Conservation (phyloP, 2,329 filamentous ascomycete species). For the Colletotrichum cereale region DNA sequence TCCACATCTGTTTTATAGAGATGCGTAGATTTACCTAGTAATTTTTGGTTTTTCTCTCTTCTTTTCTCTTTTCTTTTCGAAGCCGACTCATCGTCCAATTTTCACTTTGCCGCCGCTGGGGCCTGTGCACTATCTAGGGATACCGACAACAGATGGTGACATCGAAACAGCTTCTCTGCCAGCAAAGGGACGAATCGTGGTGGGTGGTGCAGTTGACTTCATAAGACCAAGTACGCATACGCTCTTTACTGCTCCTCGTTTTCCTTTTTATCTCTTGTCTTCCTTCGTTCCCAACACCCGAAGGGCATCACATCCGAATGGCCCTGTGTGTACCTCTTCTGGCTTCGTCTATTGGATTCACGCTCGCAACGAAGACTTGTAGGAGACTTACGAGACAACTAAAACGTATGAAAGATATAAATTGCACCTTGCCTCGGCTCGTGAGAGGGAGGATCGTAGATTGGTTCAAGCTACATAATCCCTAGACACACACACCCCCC, state of each 20-base stretch:
- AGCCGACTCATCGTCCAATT: not conserved
- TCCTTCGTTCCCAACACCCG: not conserved
- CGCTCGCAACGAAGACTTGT: not conserved
- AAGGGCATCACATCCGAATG: not conserved
- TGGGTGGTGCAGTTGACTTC: not conserved
- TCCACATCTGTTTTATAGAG: not conserved
- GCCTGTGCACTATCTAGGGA: not conserved
- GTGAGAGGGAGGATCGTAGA: not conserved
- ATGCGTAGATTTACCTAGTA: not conserved
- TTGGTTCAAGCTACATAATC: not conserved
- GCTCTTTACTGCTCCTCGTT: not conserved
- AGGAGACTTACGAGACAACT: not conserved
- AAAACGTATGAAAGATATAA: not conserved
- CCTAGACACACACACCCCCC: not conserved
- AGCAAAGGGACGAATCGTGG: not conserved
- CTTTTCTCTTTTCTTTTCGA: no score
- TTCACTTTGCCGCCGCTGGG: not conserved
- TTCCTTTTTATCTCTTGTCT: not conserved
- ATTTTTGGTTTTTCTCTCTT: no score
- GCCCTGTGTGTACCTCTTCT: not conserved
- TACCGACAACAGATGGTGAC: not conserved
- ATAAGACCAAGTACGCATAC: not conserved
- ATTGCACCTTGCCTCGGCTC: not conserved
- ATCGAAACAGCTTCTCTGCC: not conserved
- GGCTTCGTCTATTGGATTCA: not conserved